These are phyloP conservation scores for Debaryomyces sp. DNA, from an alignment of 1,139 yeast species.

Conservation along the genomic window DNA sequence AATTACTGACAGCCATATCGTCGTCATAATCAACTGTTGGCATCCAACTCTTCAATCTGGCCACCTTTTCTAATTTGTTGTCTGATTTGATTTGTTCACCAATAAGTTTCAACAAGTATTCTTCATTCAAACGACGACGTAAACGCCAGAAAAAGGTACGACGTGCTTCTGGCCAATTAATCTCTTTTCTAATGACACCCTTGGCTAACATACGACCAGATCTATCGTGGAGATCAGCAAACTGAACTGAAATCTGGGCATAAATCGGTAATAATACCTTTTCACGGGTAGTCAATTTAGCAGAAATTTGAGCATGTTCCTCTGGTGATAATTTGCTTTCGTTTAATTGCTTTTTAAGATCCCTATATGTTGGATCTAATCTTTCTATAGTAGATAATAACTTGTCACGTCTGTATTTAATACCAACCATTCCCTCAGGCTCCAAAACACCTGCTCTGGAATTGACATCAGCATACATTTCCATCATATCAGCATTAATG, in stretches of 20 bases:
- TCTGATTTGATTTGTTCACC: constrained; percentile 64
- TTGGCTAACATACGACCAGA: constrained; percentile 97
- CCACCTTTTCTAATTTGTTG: constrained; percentile 76
- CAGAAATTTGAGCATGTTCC: constrained; percentile 65
- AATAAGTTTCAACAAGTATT: constrained; percentile 77
- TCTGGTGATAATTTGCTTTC: constrained; percentile 58
- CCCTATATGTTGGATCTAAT: constrained; percentile 75
- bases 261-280: constrained; percentile 80
- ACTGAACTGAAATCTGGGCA: constrained; percentile 90
- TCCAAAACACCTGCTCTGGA: constrained; percentile 98
- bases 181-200: constrained; percentile 83
- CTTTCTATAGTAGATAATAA: constrained; percentile 87
- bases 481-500: constrained; percentile 96
- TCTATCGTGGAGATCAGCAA: constrained; percentile 97
- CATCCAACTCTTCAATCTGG: constrained; percentile 87
- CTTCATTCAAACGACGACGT: constrained; percentile 94
- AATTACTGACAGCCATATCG: constrained; percentile 78
- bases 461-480: constrained; percentile 96
- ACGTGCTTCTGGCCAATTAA: constrained; percentile 87
- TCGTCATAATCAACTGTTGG: constrained; percentile 72
- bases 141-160: constrained; percentile 99
- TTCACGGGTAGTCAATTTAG: constrained; percentile 77
- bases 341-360: constrained; percentile 61
- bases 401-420: constrained; percentile 94
- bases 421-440: constrained; percentile 99